Conservation (phyloP, 257 asterid genomes). For the Echium plantagineum region DNA sequence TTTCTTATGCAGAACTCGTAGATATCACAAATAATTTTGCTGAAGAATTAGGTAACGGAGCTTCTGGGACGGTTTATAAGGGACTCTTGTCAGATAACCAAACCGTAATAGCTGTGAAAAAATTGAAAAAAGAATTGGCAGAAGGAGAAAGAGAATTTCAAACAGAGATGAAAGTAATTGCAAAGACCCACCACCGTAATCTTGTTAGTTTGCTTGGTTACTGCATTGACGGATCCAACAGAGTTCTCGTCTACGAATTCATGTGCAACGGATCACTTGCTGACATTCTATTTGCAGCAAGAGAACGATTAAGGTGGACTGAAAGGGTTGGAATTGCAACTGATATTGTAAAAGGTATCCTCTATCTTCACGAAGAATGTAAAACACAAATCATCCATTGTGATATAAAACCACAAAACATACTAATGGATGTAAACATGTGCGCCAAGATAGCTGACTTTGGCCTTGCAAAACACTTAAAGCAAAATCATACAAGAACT, state of each 20-base stretch:
- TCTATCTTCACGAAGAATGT: slow-evolving; percentile 52
- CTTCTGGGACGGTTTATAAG: slow-evolving; percentile 37
- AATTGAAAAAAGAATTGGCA: slow-evolving; percentile 21
- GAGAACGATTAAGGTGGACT: slow-evolving; percentile 23
- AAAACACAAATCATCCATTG: slow-evolving; percentile 49
- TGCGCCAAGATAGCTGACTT: slow-evolving; percentile 43
- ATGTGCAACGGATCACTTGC: slow-evolving; percentile 50
- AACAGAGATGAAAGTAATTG: slow-evolving; percentile 36
- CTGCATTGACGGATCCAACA: slow-evolving; percentile 31
- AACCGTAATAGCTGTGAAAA: slow-evolving; percentile 36
- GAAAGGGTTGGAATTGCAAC: slow-evolving; percentile 21
- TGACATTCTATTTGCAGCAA: slow-evolving; percentile 18
- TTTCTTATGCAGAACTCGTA: slow-evolving; percentile 20
- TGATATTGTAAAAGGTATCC: slow-evolving; percentile 41
- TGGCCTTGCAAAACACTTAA: slow-evolving; percentile 46
- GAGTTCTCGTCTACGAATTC: slow-evolving; percentile 38
- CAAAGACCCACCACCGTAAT: slow-evolving; percentile 40
- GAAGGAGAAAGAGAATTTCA: slow-evolving; percentile 41
- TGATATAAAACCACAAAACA: slow-evolving; percentile 55
- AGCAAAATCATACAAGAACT: slow-evolving; percentile 37
- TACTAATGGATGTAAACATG: slow-evolving; percentile 33
- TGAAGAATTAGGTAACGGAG: slow-evolving; percentile 40
- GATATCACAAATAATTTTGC: slow-evolving; percentile 30
- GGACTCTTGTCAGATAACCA: slow-evolving; percentile 1
- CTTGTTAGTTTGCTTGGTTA: slow-evolving; percentile 45